Evolutionary conservation across 305 asterid genomes (phyloP).

Genomic region (Fraxinus nigra): DNA sequence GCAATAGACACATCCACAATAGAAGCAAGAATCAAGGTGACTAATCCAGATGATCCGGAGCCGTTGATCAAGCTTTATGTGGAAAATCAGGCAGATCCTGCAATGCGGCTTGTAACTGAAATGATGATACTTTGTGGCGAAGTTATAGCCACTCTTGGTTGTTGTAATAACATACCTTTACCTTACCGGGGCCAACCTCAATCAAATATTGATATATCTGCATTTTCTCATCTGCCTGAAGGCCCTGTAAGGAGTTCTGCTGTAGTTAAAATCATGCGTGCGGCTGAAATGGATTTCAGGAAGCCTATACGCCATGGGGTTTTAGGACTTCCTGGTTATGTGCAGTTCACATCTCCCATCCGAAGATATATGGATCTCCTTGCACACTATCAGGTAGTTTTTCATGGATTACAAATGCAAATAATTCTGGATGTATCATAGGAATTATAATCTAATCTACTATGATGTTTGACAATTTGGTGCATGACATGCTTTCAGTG

Average conservation of each 20-base stretch:
- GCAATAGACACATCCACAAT: constrained; percentile 76
- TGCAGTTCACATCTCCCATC: constrained; percentile 95
- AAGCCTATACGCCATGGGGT: constrained; percentile 88
- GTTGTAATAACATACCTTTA: constrained; percentile 63
- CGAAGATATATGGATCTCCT: constrained; percentile 93
- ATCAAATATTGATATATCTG: constrained; percentile 72
- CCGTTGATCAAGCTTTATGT: constrained; percentile 84
- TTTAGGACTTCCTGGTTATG: constrained; percentile 96
- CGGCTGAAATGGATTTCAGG: constrained; percentile 94
- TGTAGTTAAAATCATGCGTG: constrained; percentile 74
- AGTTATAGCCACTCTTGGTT: constrained; percentile 84
- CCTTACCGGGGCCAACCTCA: constrained; percentile 98
- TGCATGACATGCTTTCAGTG: not conserved
- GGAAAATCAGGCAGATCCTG: constrained; percentile 89
- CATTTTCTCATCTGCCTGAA: constrained; percentile 87
- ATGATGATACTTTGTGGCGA: constrained; percentile 99
- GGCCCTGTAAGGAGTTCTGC: constrained; percentile 95
- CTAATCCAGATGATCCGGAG: constrained; percentile 85
- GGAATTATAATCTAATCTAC: not conserved
- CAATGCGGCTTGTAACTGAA: constrained; percentile 95
- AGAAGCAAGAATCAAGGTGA: constrained; percentile 78
- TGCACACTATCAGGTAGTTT: constrained; percentile 86
- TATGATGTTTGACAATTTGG: not conserved
- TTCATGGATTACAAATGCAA: constrained; percentile 9
- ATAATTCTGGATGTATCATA: constrained; percentile 5